Evolutionary conservation across 116 monocot species (phyloP), one percentile per base, ranked within the genome.

Genomic region (Posidonia oceanica): DNA sequence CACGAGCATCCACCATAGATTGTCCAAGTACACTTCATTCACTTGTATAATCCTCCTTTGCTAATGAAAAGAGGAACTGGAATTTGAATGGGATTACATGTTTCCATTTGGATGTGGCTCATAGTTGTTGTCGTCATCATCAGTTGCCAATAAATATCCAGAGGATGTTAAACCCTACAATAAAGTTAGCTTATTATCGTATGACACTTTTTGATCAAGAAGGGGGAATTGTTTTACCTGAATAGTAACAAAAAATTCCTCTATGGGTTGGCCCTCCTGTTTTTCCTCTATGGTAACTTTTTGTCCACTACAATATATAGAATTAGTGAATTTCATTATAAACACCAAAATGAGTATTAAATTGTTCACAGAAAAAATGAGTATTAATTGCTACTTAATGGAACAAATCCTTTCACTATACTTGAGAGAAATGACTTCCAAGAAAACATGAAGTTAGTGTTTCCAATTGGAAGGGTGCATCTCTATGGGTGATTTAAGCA

Each of bases 71-170:
- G 21, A 23, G 61, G 36, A 23, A 4, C 18, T 1, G 11, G 61
- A 61, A 14, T 3, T 23, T 12, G 20, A 61, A 61, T 29, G 36
- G 36, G 21, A 21, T 37, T 81, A 94, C 94, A 91, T 95, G 56
- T 91, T 95, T n/a, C 95, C 95, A 81, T 95, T 84, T 68, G 95
- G 95, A 75, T 91, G 88, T 58, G 88, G 78, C 74, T 95, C 95
- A 75, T 74, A 95, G 41, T 59, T 76, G 56, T 88, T 86, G 23
- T 80, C 72, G 20, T 84, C 80, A 40, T 84, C 82, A 72, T 83
- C 91, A 74, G 72, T 74, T 53, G 90, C 94, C 68, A 91, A 78
- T 74, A 95, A 75, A 84, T 91, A 95, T 36, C 91, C 91, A 54
- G 91, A 81, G 36, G 77, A 48, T 77, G 94, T 91, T 59, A 91